These are phyloP conservation scores for Suhomyces yuchorum DNA, from an alignment of 1,139 yeast species.

Conservation along the genomic window DNA sequence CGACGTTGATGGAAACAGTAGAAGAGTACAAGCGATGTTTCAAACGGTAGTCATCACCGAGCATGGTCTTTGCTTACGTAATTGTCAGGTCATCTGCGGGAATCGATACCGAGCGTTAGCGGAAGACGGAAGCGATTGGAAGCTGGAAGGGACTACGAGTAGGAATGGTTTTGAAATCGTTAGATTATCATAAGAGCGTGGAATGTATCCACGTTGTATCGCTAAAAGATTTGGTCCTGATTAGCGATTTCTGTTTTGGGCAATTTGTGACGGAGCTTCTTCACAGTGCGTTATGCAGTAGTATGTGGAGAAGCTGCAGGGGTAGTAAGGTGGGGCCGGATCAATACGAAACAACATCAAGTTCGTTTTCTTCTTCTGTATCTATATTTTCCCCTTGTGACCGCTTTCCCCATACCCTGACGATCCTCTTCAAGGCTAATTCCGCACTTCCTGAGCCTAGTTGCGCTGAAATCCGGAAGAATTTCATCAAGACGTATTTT, in stretches of 20 bases:
- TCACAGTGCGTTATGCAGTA: not conserved
- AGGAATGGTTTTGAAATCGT: not conserved
- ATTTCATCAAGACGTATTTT: conserved; percentile 16
- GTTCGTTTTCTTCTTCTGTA: conserved; percentile 19
- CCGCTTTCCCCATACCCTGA: conserved; percentile 19
- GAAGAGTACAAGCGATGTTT: not conserved
- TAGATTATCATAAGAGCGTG: not conserved
- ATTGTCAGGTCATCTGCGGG: not conserved
- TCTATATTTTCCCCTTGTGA: conserved; percentile 22
- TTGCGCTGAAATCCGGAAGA: conserved; percentile 17
- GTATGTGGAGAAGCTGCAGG: no score
- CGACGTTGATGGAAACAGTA: not conserved
- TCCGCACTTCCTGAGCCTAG: conserved; percentile 25
- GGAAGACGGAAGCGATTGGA: not conserved
- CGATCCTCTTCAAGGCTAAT: conserved; percentile 18
- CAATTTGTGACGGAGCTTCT: conserved; percentile 4
- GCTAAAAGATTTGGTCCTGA: not conserved
- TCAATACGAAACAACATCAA: conserved; percentile 23
- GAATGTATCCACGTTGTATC: not conserved
- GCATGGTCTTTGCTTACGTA: conserved; percentile 5
- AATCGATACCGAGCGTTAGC: not conserved
- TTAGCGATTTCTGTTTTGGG: conserved; percentile 1
- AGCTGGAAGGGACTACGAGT: not conserved
- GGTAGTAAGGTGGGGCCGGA: no score
- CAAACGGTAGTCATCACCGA: conserved; percentile 13